phyloP scores from a whole-genome alignment of 768 basidiomycete genomes.

The Lactarius indigo region DNA sequence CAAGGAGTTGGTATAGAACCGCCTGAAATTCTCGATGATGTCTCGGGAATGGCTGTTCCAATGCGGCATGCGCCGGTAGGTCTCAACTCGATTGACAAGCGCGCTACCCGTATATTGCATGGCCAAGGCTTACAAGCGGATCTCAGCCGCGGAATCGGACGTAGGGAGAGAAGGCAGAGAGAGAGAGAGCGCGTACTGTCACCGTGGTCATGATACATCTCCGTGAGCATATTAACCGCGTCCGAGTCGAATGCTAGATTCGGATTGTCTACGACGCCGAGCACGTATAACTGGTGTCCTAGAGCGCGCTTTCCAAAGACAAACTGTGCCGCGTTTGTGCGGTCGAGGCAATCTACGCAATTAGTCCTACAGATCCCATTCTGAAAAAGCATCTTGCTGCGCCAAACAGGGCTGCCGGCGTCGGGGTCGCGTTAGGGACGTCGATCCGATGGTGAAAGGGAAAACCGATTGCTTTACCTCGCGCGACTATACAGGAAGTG shows the following conservation, averaged over 20 bases:
- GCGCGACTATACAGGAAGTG: conserved; percentile 53
- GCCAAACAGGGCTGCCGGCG: conserved; percentile 41
- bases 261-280: conserved; percentile 84
- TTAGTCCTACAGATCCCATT: conserved; percentile 92
- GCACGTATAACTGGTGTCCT: conserved; percentile 92
- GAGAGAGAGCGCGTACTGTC: conserved; percentile 59
- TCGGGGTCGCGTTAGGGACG: conserved; percentile 1
- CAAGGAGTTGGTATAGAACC: conserved; percentile 93
- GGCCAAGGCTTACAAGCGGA: conserved; percentile 63
- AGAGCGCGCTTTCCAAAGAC: conserved; percentile 93
- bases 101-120: conserved; percentile 97
- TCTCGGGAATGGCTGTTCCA: conserved; percentile 98
- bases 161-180: neutral
- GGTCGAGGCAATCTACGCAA: conserved; percentile 95
- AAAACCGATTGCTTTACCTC: conserved; percentile 37
- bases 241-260: conserved; percentile 90
- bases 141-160: neutral
- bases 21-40: conserved; percentile 90
- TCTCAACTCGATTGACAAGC: conserved; percentile 93
- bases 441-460: neutral
- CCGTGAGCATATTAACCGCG: conserved; percentile 93
- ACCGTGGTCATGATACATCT: conserved; percentile 98
- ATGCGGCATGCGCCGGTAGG: conserved; percentile 90
- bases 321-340: conserved; percentile 96
- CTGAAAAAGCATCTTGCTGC: conserved; percentile 73